Conservation (phyloP, 177 flowering plant species). For the Vitis hybrid region DNA sequence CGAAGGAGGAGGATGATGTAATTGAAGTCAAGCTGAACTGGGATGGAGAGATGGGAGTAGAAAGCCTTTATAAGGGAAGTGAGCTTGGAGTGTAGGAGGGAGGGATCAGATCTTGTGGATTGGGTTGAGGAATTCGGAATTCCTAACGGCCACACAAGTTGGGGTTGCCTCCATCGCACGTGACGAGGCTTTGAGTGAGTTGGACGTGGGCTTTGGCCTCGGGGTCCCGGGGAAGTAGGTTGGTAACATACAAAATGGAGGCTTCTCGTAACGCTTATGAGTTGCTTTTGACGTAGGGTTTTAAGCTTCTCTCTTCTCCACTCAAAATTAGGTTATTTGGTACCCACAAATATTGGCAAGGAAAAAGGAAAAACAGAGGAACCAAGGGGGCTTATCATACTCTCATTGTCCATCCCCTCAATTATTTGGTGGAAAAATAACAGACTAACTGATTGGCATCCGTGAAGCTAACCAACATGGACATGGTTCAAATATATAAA, state of each 20-base stretch:
- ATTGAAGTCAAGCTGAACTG: conserved; percentile 5
- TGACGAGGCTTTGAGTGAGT: conserved; percentile 5
- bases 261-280: conserved; percentile 9
- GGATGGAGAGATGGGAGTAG: neutral
- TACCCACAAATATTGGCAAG: neutral
- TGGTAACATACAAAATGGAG: conserved; percentile 19
- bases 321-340: neutral
- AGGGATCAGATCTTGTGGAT: conserved; percentile 23
- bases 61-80: neutral
- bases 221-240: neutral
- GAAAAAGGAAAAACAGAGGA: neutral
- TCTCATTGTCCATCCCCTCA: too few species aligned
- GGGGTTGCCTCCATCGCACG: conserved; percentile 9
- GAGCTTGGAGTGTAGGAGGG: conserved; percentile 7
- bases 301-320: conserved; percentile 4
- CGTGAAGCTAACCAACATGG: too few species aligned
- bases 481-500: too few species aligned
- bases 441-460: too few species aligned
- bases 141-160: conserved; percentile 36
- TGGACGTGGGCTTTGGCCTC: conserved; percentile 7
- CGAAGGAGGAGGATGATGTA: conserved; percentile 12
- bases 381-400: too few species aligned
- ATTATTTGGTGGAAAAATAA: too few species aligned
- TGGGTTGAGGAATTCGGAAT: conserved; percentile 23
- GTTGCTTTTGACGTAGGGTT: conserved; percentile 1